Conservation (phyloP, 192 early-diverging fungal genomes). For the Podila epigama region DNA sequence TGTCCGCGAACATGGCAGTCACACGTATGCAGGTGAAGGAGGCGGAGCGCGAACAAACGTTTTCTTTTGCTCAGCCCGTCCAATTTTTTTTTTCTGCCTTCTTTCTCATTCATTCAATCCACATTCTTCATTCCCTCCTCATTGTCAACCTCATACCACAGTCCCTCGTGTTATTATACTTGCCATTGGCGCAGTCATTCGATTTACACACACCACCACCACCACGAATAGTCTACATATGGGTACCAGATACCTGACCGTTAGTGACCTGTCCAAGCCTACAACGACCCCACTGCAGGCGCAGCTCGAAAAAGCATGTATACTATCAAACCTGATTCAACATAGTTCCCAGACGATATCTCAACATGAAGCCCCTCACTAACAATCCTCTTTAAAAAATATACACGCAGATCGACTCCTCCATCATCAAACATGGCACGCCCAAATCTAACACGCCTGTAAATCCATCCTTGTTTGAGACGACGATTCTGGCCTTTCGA, state of each 20-base stretch:
- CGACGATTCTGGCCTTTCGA: conserved; percentile 33
- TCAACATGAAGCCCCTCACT: neutral
- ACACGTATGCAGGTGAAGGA: no score
- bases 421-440: conserved; percentile 5
- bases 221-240: no score
- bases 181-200: no score
- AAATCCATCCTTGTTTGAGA: conserved; percentile 19
- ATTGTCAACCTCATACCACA: no score
- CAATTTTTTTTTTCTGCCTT: no score
- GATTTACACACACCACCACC: no score
- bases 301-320: conserved; percentile 23
- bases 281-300: conserved; percentile 15
- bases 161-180: no score
- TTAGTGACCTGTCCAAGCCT: conserved; percentile 31
- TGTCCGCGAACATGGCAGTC: no score
- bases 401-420: neutral
- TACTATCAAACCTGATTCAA: neutral
- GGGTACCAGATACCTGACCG: conserved; percentile 25
- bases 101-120: no score
- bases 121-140: no score
- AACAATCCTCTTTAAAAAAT: neutral
- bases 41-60: no score
- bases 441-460: conserved; percentile 3
- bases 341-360: neutral
- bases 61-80: no score